These are phyloP conservation scores for Pseudognaphalium luteoalbum DNA, from an alignment of 129 eudicot species.

Conservation along the genomic window DNA sequence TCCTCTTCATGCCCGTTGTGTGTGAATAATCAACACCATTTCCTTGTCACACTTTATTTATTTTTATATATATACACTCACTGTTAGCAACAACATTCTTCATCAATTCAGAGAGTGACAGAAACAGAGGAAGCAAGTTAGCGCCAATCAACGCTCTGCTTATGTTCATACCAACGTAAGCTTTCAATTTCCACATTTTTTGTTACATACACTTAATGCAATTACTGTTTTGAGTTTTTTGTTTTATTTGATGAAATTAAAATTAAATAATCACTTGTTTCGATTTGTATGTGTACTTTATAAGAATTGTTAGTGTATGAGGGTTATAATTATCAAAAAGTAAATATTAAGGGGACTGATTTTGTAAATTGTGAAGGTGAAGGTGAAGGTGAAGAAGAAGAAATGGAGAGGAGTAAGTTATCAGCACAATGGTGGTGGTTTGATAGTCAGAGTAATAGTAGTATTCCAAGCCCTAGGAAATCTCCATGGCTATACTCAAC, in stretches of 20 bases:
- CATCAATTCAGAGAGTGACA: constrained; percentile 9
- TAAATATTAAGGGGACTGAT: background rate
- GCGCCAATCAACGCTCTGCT: constrained; percentile 26
- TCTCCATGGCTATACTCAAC: constrained; percentile 91
- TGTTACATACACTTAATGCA: background rate
- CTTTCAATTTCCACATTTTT: background rate
- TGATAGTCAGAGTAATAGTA: constrained; percentile 56
- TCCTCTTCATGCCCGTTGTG: constrained; percentile 32
- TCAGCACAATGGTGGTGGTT: constrained; percentile 93
- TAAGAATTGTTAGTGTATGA: background rate
- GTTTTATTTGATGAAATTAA: too few relatives aligned
- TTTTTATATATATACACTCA: constrained; percentile 11
- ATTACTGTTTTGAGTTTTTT: too few relatives aligned
- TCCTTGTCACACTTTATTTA: background rate
- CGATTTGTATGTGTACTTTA: background rate
- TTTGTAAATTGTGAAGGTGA: constrained; percentile 18
- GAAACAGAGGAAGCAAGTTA: background rate
- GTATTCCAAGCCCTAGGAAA: constrained; percentile 36
- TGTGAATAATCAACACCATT: constrained; percentile 19
- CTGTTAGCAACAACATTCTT: constrained; percentile 22
- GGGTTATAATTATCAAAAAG: background rate
- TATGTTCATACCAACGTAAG: constrained; percentile 24
- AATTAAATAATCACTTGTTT: too few relatives aligned
- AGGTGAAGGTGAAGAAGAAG: constrained; percentile 41
- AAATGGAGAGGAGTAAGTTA: constrained; percentile 42